These are phyloP conservation scores for Lactifluus rugatus DNA, from an alignment of 768 basidiomycete species.

Conservation along the genomic window DNA sequence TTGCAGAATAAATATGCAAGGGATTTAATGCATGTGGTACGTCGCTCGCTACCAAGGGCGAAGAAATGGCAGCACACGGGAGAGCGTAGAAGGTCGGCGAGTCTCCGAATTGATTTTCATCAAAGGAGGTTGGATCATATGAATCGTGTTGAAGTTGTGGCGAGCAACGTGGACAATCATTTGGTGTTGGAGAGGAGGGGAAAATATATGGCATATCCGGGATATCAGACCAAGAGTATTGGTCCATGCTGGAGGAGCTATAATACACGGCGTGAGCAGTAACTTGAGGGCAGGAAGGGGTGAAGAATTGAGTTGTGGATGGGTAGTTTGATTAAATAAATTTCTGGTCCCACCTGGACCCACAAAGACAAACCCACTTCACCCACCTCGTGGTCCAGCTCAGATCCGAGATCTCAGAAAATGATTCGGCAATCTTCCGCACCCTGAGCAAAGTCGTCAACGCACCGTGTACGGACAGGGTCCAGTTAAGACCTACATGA, in stretches of 20 bases:
- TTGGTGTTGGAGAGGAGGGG: not conserved
- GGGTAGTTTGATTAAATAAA: conserved; percentile 9
- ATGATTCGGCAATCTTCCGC: conserved; percentile 4
- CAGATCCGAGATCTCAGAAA: conserved; percentile 14
- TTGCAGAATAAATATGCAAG: conserved; percentile 2
- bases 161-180: not conserved
- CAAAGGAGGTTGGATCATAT: not conserved
- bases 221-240: not conserved
- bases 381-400: conserved; percentile 5
- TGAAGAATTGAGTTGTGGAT: conserved; percentile 3
- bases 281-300: not conserved
- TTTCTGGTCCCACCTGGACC: conserved; percentile 5
- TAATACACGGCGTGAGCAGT: not conserved
- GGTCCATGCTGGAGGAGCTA: not conserved
- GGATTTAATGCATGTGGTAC: not conserved
- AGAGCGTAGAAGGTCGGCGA: not conserved
- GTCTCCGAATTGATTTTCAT: not conserved
- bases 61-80: not conserved
- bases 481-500: not conserved
- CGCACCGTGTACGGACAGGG: not conserved
- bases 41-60: not conserved
- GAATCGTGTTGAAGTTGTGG: not conserved
- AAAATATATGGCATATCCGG: not conserved
- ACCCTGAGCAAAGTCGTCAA: conserved; percentile 14
- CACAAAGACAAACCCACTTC: conserved; percentile 10